Conservation (phyloP, 352 stramenopile genomes). For the Globisporangium uncinulatum region DNA sequence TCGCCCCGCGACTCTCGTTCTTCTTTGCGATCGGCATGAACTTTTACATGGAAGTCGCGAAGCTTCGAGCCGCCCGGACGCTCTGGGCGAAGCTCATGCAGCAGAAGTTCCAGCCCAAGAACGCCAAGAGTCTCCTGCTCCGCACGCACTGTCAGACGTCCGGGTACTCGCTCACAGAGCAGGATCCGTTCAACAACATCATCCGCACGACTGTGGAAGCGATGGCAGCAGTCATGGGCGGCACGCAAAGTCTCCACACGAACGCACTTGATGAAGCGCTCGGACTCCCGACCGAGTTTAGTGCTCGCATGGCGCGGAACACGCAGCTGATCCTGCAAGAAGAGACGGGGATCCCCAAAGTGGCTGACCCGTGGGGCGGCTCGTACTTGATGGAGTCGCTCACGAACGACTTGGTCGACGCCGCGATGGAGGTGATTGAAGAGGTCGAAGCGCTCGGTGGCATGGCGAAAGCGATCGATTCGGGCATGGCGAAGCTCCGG, state of each 20-base stretch:
- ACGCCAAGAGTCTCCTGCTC: conserved; percentile 91
- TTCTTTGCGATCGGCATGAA: conserved; percentile 99
- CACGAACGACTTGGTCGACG: conserved; percentile 88
- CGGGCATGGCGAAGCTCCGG: conserved; percentile 93
- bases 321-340: conserved; percentile 98
- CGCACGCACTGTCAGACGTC: conserved; percentile 97
- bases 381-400: conserved; percentile 97
- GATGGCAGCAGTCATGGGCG: conserved; percentile 75
- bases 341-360: conserved; percentile 91
- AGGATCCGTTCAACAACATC: conserved; percentile 98
- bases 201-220: conserved; percentile 97
- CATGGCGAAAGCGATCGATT: conserved; percentile 97
- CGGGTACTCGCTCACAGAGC: conserved; percentile 94
- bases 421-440: conserved; percentile 62
- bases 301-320: conserved; percentile 94
- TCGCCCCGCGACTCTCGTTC: conserved; percentile 94
- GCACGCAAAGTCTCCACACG: conserved; percentile 97
- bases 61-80: conserved; percentile 90
- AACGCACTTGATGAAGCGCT: conserved; percentile 97
- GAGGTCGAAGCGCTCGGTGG: conserved; percentile 91
- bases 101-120: conserved; percentile 93
- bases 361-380: conserved; percentile 95
- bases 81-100: conserved; percentile 94
- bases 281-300: conserved; percentile 95
- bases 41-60: conserved; percentile 98